phyloP scores from a whole-genome alignment of 768 basidiomycete species.

The Lactarius evosmus region DNA sequence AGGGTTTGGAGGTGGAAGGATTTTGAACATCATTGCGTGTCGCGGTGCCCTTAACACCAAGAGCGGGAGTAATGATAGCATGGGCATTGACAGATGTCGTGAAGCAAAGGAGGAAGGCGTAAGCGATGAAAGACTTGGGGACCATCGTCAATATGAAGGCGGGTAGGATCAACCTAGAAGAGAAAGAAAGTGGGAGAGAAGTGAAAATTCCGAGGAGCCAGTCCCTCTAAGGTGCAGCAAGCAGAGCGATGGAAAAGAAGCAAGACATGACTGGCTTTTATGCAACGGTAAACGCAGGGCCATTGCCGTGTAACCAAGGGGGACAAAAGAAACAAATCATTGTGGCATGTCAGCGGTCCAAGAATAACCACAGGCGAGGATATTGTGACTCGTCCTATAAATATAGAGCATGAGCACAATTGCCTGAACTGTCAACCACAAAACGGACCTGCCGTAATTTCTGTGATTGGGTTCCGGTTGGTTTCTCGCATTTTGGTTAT shows the following conservation, averaged over 20 bases:
- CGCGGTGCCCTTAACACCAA: constrained; percentile 35
- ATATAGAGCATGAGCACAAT: neutral
- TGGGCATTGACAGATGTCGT: constrained; percentile 42
- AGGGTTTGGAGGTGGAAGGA: constrained; percentile 36
- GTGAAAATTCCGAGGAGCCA: constrained; percentile 7
- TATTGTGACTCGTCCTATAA: neutral
- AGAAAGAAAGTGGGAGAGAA: neutral
- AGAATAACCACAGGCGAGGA: no score
- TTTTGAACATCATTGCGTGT: constrained; percentile 34
- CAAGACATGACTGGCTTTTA: constrained; percentile 8
- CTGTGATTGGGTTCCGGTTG: neutral
- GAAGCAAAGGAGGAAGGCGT: constrained; percentile 36
- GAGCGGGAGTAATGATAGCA: constrained; percentile 42
- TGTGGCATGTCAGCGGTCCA: neutral
- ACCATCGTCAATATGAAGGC: constrained; percentile 27
- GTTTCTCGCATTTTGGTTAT: neutral
- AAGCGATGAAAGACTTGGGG: constrained; percentile 33
- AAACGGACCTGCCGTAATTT: neutral
- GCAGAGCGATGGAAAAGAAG: neutral
- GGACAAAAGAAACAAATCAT: neutral
- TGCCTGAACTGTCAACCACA: neutral
- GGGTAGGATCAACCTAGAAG: constrained; percentile 2
- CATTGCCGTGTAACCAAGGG: neutral
- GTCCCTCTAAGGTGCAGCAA: constrained; percentile 5
- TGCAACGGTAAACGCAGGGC: neutral